Evolutionary conservation across 257 asterid species (phyloP), one percentile per base, ranked within the genome.

Genomic region (Jaltomata sinuosa): DNA sequence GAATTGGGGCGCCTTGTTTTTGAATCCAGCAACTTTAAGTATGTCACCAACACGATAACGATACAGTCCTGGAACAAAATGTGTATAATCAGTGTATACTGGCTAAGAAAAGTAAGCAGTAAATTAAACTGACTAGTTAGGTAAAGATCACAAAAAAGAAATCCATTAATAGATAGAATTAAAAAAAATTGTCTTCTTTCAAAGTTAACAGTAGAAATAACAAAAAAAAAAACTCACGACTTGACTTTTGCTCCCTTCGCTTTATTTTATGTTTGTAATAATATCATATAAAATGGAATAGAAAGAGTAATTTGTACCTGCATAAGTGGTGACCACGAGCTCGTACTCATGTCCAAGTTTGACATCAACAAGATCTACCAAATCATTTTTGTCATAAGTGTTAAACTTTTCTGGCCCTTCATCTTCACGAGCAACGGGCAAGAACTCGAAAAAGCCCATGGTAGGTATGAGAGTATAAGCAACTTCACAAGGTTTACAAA

Each of bases 11-110:
- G 90, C 87, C 36, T 84, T 83, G 88, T 89, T 87, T 84, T 89
- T 84, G 71, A 87, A 89, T 6, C 82, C 90, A 6, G 89, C 87
- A 59, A 89, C 91, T 34, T 85, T 87, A 45, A 89, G 90, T 34
- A 89, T 85, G 65, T 89, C 92, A 8, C 92, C 92, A 21, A 89
- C 89, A 3, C 89, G 83, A 87, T 89, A 89, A 3, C 92, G 90
- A 76, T 88, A 87, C 62, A 89, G 50, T 21, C 92, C 92, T 1
- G 88, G 21, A 62, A 81, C 10, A 4, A 21, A 0, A 27, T 52
- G 3, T 8, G 0, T 62, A 14, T 62, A 62, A 62, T 61, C 9
- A 29, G 40, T 29, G 5, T 62, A 0, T 62, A 59, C 1, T 61
- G 1, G 34, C 34, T 25, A 61, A 25, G 68, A 61, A 0, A 61